Percentiles rank a stretch among this genome's conserved stretches.
These are phyloP conservation scores for Uncinocarpus reesii DNA, from an alignment of 2,329 filamentous ascomycete species.

Conservation along the genomic window DNA sequence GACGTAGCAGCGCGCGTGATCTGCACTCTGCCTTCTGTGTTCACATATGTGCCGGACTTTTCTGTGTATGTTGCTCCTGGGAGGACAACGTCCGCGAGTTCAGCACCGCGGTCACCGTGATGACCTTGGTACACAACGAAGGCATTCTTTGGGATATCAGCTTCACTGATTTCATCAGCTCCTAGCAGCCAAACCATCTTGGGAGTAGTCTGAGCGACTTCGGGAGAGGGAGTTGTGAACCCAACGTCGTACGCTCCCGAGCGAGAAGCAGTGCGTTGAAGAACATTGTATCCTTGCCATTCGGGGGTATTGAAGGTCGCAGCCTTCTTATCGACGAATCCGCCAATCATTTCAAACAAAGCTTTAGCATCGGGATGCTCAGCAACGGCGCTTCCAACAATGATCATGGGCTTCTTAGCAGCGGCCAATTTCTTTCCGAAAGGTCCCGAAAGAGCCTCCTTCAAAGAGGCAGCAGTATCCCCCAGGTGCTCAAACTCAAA, in stretches of 20 bases:
- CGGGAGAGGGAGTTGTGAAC: conserved; percentile 74
- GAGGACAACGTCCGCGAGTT: conserved; percentile 85
- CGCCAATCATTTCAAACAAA: conserved; percentile 81
- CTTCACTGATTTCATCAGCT: conserved; percentile 76
- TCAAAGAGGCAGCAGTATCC: conserved; percentile 64
- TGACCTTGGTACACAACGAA: conserved; percentile 98
- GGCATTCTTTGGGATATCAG: conserved; percentile 86
- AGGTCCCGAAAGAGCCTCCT: conserved; percentile 69
- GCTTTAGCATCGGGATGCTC: conserved; percentile 87
- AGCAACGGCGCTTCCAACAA: conserved; percentile 82
- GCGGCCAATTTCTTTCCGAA: conserved; percentile 87
- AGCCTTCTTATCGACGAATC: conserved; percentile 88
- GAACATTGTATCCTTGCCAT: conserved; percentile 96
- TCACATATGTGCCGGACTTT: conserved; percentile 91
- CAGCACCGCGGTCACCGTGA: conserved; percentile 86
- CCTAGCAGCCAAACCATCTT: conserved; percentile 97
- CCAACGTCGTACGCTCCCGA: conserved; percentile 92
- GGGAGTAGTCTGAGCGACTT: conserved; percentile 71
- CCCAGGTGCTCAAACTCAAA: conserved; percentile 94
- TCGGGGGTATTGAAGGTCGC: conserved; percentile 76
- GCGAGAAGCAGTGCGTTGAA: conserved; percentile 86
- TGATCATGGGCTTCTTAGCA: conserved; percentile 91
- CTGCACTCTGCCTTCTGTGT: conserved; percentile 94
- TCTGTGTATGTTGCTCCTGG: conserved; percentile 94
- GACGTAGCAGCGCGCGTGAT: conserved; percentile 83